These are phyloP conservation scores for Cystobasidium onofrii DNA, from an alignment of 768 basidiomycete genomes.

Conservation along the genomic window DNA sequence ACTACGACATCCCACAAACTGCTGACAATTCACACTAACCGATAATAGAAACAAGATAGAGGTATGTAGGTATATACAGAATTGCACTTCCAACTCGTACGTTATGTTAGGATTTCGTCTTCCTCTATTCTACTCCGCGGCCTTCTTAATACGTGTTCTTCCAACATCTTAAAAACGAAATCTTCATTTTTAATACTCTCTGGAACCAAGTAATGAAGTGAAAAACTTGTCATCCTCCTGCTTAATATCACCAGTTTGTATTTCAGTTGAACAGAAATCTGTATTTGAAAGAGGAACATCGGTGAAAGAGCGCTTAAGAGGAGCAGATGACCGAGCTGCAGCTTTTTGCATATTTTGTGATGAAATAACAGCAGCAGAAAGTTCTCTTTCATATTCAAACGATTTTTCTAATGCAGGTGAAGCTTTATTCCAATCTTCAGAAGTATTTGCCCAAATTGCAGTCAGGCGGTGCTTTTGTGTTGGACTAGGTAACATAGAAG, in stretches of 20 bases:
- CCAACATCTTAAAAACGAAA: too few relatives aligned
- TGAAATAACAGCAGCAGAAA: neutral
- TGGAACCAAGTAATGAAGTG: constrained; percentile 24
- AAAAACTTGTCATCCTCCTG: constrained; percentile 25
- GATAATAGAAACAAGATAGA: neutral
- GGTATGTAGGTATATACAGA: constrained; percentile 1
- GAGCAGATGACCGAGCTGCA: neutral
- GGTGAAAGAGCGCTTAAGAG: constrained; percentile 25
- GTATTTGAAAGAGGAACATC: constrained; percentile 1
- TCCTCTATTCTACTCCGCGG: neutral
- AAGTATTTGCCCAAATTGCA: constrained; percentile 33
- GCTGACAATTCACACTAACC: neutral
- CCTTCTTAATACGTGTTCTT: too few relatives aligned
- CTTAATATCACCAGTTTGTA: neutral
- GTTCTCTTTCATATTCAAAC: constrained; percentile 16
- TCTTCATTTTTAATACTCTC: neutral
- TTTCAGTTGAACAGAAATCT: neutral
- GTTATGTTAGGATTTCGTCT: neutral
- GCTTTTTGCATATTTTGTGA: constrained; percentile 14
- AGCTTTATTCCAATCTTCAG: constrained; percentile 34
- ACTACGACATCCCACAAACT: neutral
- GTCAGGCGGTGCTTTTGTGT: constrained; percentile 37
- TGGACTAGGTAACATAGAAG: neutral
- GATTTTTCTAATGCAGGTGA: constrained; percentile 37
- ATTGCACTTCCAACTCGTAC: neutral